A percentile compares a stretch with the other conserved stretches of the same genome.
Conservation (phyloP, 495 filamentous ascomycete genomes). For the Neurospora discreta region DNA sequence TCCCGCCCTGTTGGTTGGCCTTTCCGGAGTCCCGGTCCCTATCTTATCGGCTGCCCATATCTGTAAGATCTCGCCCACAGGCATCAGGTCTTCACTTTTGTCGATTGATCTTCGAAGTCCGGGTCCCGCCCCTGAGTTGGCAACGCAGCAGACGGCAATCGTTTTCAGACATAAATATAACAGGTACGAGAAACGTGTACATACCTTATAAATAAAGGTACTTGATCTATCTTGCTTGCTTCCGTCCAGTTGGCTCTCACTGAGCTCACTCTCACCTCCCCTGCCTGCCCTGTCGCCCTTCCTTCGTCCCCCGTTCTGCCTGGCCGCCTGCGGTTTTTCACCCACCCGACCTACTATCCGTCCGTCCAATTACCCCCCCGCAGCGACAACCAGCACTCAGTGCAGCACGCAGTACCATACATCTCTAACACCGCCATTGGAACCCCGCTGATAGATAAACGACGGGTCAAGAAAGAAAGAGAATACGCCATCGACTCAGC, state of each 20-base stretch:
- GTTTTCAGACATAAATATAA: not conserved
- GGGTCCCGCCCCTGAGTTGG: not conserved
- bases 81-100: not conserved
- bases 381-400: constrained; percentile 1
- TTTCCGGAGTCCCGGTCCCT: not conserved
- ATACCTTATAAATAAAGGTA: not conserved
- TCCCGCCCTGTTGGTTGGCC: not conserved
- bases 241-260: not conserved
- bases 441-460: constrained; percentile 29
- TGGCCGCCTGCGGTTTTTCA: constrained; percentile 12
- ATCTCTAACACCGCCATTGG: constrained; percentile 3
- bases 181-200: not conserved
- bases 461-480: constrained; percentile 5
- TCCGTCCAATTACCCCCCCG: constrained; percentile 16
- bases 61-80: not conserved
- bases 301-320: not conserved
- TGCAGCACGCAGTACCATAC: not conserved
- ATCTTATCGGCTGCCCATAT: not conserved
- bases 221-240: not conserved
- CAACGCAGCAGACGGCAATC: not conserved
- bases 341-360: constrained; percentile 2
- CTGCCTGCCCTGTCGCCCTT: constrained; percentile 1
- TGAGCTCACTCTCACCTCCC: not conserved
- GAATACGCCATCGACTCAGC: constrained; percentile 15
- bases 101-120: not conserved